These are phyloP conservation scores for Corylus avellana DNA, from an alignment of 306 rosid genomes.

Conservation along the genomic window DNA sequence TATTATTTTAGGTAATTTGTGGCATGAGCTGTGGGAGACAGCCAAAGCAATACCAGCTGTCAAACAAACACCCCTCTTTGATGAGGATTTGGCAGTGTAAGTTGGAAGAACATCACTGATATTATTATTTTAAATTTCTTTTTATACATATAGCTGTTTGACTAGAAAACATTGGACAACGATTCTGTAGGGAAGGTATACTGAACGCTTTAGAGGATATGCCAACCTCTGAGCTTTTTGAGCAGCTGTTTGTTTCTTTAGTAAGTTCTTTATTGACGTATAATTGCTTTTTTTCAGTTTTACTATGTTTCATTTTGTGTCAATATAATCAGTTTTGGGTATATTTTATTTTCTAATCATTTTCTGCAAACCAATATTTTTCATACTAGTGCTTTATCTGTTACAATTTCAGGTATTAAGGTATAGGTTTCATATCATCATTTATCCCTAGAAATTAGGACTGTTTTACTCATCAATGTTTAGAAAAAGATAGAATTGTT, in stretches of 20 bases:
- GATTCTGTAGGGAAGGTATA: conserved; percentile 85
- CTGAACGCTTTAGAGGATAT: conserved; percentile 75
- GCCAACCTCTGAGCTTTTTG: conserved; percentile 76
- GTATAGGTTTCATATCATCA: neutral
- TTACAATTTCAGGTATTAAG: neutral
- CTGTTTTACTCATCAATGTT: neutral
- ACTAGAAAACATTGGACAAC: conserved; percentile 22
- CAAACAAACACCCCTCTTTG: conserved; percentile 93
- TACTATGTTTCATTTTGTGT: neutral
- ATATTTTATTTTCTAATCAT: neutral
- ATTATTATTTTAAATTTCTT: conserved; percentile 15
- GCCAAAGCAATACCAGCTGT: conserved; percentile 94
- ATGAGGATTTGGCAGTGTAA: conserved; percentile 97
- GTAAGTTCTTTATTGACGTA: conserved; percentile 52
- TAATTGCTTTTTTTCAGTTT: neutral
- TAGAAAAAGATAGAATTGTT: neutral
- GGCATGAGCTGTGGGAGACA: conserved; percentile 96
- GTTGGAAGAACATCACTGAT: conserved; percentile 30
- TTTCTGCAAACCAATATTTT: neutral
- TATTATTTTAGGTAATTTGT: conserved; percentile 76
- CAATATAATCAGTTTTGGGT: neutral
- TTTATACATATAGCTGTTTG: conserved; percentile 8
- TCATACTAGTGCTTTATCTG: neutral
- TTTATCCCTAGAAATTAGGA: neutral
- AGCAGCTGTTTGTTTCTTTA: conserved; percentile 78